phyloP scores from a whole-genome alignment of 306 rosid genomes.

The Boehmeria nivea region DNA sequence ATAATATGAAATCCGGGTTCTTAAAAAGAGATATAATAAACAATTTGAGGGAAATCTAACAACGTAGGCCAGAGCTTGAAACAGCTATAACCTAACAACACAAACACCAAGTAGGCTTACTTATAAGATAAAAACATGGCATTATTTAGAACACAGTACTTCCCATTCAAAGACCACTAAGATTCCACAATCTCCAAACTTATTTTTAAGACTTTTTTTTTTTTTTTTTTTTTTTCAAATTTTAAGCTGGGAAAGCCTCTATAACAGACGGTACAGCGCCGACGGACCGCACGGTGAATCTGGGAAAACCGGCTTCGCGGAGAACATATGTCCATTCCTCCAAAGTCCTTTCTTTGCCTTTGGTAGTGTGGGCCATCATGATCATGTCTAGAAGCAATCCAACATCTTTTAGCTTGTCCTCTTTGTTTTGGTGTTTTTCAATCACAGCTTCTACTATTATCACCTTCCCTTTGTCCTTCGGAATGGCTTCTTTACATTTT shows the following conservation, averaged over 20 bases:
- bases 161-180: no score
- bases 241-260: conserved; percentile 30
- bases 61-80: no score
- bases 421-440: conserved; percentile 9
- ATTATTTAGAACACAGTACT: no score
- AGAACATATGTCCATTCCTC: conserved; percentile 55
- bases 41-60: no score
- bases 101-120: no score
- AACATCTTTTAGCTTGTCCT: conserved; percentile 24
- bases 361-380: conserved; percentile 51
- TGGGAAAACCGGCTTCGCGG: conserved; percentile 43
- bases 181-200: no score
- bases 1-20: no score
- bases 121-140: no score
- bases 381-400: conserved; percentile 50
- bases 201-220: no score
- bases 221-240: no score
- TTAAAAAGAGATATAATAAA: no score
- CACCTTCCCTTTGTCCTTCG: conserved; percentile 48
- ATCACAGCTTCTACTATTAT: conserved; percentile 46
- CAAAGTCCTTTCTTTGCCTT: conserved; percentile 50
- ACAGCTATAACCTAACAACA: no score
- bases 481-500: conserved; percentile 44
- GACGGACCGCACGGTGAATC: conserved; percentile 27
- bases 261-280: conserved; percentile 38